Conservation (phyloP, 805 yeast genomes). For the Yarrowia bubula region DNA sequence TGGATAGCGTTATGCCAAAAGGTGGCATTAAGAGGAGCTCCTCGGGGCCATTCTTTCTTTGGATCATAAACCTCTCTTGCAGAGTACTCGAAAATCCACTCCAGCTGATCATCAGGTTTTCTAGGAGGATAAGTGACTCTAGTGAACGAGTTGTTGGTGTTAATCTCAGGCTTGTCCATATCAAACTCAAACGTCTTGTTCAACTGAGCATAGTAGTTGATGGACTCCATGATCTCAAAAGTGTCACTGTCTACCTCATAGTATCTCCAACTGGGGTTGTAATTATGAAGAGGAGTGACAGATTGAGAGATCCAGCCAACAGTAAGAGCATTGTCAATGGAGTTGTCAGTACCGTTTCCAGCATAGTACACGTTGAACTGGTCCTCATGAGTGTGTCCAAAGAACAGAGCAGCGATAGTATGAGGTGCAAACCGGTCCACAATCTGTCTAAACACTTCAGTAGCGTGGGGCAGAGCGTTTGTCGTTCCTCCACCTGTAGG, state of each 20-base stretch:
- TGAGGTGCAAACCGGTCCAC: slow-evolving; percentile 66
- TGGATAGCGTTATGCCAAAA: slow-evolving; percentile 52
- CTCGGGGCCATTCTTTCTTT: slow-evolving; percentile 55
- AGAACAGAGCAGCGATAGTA: slow-evolving; percentile 66
- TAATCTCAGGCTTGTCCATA: slow-evolving; percentile 18
- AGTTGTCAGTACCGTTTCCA: slow-evolving; percentile 46
- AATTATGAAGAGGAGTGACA: slow-evolving; percentile 57
- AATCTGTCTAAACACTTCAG: slow-evolving; percentile 54
- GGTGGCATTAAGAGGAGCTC: slow-evolving; percentile 62
- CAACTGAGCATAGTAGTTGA: slow-evolving; percentile 57
- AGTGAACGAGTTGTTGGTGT: slow-evolving; percentile 11
- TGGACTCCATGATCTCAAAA: slow-evolving; percentile 59
- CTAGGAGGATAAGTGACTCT: slow-evolving; percentile 30
- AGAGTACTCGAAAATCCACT: slow-evolving; percentile 62
- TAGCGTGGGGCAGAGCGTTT: slow-evolving; percentile 62
- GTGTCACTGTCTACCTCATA: slow-evolving; percentile 63
- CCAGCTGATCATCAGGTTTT: slow-evolving; percentile 46
- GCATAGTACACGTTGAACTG: slow-evolving; percentile 61
- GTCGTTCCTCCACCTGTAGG: slow-evolving; percentile 49
- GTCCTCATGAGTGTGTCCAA: slow-evolving; percentile 70
- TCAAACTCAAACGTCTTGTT: slow-evolving; percentile 47
- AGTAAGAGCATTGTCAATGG: slow-evolving; percentile 45
- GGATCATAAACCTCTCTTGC: slow-evolving; percentile 43
- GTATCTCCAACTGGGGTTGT: slow-evolving; percentile 72
- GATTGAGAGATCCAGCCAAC: slow-evolving; percentile 68